Evolutionary conservation across 2,329 filamentous ascomycete genomes (phyloP).

Genomic region (Immersiporthe knoxdaviesiana): DNA sequence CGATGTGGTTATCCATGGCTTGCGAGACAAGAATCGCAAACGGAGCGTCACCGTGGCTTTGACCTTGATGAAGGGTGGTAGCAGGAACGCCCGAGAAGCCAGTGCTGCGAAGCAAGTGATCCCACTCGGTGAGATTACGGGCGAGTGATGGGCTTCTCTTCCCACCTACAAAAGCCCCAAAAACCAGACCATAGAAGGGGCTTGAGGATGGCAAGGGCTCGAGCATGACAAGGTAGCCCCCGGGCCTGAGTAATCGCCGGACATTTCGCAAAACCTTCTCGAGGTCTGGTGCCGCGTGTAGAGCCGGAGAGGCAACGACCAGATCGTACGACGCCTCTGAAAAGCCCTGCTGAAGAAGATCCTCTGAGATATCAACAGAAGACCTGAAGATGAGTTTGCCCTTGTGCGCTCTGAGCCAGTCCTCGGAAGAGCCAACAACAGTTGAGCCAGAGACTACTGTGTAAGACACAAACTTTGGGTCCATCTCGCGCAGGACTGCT

Average conservation of each 20-base stretch:
- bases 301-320: not conserved
- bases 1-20: not conserved
- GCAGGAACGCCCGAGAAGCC: not conserved
- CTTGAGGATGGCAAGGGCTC: not conserved
- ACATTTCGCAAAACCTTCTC: not conserved
- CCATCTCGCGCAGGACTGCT: not conserved
- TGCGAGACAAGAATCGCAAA: not conserved
- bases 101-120: not conserved
- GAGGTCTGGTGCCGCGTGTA: not conserved
- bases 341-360: not conserved
- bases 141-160: no score
- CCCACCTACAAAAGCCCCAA: not conserved
- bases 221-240: not conserved
- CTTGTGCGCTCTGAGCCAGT: not conserved
- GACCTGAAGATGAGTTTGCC: not conserved
- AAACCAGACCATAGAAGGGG: not conserved
- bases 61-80: not conserved
- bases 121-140: not conserved
- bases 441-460: not conserved
- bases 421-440: conserved; percentile 4
- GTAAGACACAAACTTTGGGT: not conserved
- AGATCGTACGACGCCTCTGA: not conserved
- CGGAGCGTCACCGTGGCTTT: conserved; percentile 34
- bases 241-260: not conserved
- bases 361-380: not conserved